Conservation (phyloP, 2,329 filamentous ascomycete genomes). For the Monilinia aucupariae region DNA sequence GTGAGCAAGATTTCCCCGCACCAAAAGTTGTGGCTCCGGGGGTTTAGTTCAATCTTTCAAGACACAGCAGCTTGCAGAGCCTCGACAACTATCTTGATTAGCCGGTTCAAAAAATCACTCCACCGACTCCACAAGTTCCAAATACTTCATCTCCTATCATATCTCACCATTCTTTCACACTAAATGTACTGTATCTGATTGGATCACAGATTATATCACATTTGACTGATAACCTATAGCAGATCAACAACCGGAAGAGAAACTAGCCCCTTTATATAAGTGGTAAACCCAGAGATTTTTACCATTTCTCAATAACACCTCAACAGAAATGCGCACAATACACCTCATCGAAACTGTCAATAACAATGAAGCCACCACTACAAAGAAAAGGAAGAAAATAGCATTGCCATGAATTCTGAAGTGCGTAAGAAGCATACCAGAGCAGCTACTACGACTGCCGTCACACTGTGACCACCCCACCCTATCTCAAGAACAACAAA, state of each 20-base stretch:
- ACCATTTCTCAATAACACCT: too few species aligned
- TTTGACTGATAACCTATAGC: too few species aligned
- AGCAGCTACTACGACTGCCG: background rate
- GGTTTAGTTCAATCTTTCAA: background rate
- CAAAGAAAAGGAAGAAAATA: background rate
- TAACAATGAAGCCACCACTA: background rate
- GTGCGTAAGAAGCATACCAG: background rate
- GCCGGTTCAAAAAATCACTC: background rate
- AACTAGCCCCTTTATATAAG: too few species aligned
- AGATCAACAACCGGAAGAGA: too few species aligned
- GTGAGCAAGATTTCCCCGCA: background rate
- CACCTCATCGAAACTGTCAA: background rate
- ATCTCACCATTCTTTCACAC: background rate
- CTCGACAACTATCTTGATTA: background rate
- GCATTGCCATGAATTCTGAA: background rate
- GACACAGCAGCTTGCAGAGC: background rate
- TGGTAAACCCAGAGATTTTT: too few species aligned
- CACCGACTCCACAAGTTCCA: background rate
- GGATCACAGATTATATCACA: too few species aligned
- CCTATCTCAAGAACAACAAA: background rate
- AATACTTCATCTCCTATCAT: background rate
- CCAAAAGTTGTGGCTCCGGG: background rate
- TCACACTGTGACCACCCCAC: background rate
- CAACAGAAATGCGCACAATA: too few species aligned
- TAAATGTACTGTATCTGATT: background rate